Evolutionary conservation across 1,284 basidiomycete species (phyloP), one percentile per base, ranked within the genome.

Genomic region (Leccinum fuscescens): DNA sequence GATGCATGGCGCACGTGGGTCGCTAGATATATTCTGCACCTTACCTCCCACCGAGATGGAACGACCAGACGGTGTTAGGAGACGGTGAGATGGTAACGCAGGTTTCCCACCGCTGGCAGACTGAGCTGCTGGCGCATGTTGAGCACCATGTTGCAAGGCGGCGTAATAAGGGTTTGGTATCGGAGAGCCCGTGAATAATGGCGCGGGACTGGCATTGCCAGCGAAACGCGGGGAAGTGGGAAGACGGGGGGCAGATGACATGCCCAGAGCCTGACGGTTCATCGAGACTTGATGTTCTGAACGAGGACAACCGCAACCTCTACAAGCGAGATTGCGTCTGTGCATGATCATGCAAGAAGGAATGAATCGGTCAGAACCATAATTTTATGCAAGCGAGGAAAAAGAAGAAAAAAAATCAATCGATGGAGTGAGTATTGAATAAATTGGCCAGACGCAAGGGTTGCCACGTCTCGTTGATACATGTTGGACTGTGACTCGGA

Each of bases 1-100:
- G 75, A 91, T 80, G 66, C 90, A 90, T 2, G 90, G 88, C 39
- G 76, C 67, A 49, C 86, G 70, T 11, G 89, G 88, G 68, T 93
- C 88, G 42, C 66, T 76, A 17, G 89, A 91, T 61, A 93, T 74
- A 68, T 92, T 92, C 67, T 87, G 88, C 12, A 92, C 89, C 62
- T 83, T 83, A 8, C 90, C 90, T 56, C 89, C 89, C 27, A 82
- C 73, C 49, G 87, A 84, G 64, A 93, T 86, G 6, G 85, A 82
- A 15, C 86, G 82, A 1, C 90, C 90, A 15, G 88, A 90, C 3
- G 90, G 91, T 3, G 91, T 92, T 27, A 93, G 81, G 51, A 90
- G 78, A 20, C 87, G 88, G 62, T 88, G 86, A 35, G 80, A 71
- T 48, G 76, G 73, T 4, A 74, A 69, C 55, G 71, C 69, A 15